Base-by-base conservation (phyloP, 805 yeast genomes). In the Candida pseudofarinosa region DNA sequence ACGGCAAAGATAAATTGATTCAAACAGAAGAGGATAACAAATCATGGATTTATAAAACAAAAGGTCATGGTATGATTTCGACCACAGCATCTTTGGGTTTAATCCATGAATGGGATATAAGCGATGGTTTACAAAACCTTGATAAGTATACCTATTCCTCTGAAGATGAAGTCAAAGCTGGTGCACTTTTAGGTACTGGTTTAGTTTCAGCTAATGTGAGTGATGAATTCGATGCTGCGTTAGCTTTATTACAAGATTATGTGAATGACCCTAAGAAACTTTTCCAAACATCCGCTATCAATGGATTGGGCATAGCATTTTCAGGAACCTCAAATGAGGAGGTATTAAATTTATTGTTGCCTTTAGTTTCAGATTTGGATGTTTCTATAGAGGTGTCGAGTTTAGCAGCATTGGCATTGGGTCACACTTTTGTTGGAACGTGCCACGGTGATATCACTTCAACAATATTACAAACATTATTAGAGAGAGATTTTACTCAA, bases 161-260 rank as follows among this genome's bases (percentile, higher is more conserved):
- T 14, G 96, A 89, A 54, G 83, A 81, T 45, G 91, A 88, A 57
- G 80, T 90, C 52, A 88, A 88, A 67, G 97, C 98, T 4, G 99
- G 99, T 66, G 96, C 99, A 4, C 73, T 93, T 45, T 75, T 93
- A 51, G 99, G 98, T 63, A 88, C 88, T 64, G 99, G 98, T 63
- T 77, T 93, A 38, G 83, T 88, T 4, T 87, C 95, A 20, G 76
- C 95, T 17, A 95, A 95, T 65, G 91, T 93, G 42, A 96, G 88
- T 65, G 97, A 91, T 60, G 99, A 91, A 48, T 88, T 90, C 35
- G 98, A 89, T 50, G 91, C 97, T 1, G 91, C 97, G 4, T 73
- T 88, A 47, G 81, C 95, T 20, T 69, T 93, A 51, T 75, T 93
- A 49, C 88, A 83, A 63, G 98, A 91, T 49, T 87, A 85, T 56